Percentiles rank a stretch among this genome's conserved stretches.
These are phyloP conservation scores for Mortierella polycephala DNA, from an alignment of 371 early-diverging fungal species.

Conservation along the genomic window DNA sequence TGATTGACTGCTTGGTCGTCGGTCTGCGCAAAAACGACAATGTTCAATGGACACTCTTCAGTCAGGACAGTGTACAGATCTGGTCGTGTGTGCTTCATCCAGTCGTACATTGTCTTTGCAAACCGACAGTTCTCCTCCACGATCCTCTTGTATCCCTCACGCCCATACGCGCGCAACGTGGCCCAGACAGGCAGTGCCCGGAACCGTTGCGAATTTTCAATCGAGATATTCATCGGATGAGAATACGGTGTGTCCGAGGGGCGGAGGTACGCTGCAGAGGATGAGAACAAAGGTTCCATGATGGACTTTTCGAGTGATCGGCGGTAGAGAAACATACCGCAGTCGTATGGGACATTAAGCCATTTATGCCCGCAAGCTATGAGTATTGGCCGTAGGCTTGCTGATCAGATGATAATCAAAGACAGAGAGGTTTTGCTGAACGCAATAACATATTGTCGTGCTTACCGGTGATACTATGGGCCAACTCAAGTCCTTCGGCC, in stretches of 20 bases:
- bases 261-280: conserved; percentile 39
- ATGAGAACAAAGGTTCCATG: conserved; percentile 35
- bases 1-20: no score
- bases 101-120: conserved; percentile 52
- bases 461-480: conserved; percentile 59
- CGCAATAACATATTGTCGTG: background rate
- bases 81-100: conserved; percentile 53
- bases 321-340: conserved; percentile 57
- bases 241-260: conserved; percentile 23
- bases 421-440: background rate
- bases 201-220: conserved; percentile 63
- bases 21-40: conserved; percentile 56
- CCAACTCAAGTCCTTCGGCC: conserved; percentile 52
- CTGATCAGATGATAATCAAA: background rate
- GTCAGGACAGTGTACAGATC: conserved; percentile 32
- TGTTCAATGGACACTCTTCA: conserved; percentile 51
- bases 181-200: conserved; percentile 60
- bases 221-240: conserved; percentile 54
- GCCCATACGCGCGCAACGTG: conserved; percentile 56
- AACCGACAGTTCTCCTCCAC: conserved; percentile 57
- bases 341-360: conserved; percentile 65
- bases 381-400: background rate
- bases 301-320: conserved; percentile 33
- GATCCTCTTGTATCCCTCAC: conserved; percentile 52
- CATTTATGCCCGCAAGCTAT: conserved; percentile 58